Base-by-base conservation (phyloP, 768 basidiomycete genomes). In the Rhodotorula paludigena region DNA sequence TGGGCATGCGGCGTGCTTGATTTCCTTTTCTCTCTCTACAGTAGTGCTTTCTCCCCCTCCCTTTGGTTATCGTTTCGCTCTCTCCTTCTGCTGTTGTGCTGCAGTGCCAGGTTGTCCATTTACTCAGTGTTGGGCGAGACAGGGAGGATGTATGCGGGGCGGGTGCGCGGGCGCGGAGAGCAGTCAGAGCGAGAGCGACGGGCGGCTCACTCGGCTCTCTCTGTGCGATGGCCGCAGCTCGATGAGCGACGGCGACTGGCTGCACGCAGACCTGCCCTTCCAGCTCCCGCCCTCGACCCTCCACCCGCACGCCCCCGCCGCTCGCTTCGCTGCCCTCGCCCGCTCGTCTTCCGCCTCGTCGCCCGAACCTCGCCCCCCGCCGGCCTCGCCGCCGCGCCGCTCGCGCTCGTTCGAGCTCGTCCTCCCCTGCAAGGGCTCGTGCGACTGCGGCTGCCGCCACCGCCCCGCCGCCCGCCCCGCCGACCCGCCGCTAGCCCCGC, bases 241-340 rank as follows among this genome's bases (percentile, higher is more conserved):
- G n/a, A 48, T 42, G 42, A 42, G 42, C 42, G 42, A 42, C 20
- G 20, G n/a, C 41, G 41, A 2, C 16, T n/a, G 11, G 47, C 10
- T 48, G 25, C 28, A n/a, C 47, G 47, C 25, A 14, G 39, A 41
- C 28, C 41, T 57, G 18, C 55, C 55, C 18, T 57, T 57, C 55
- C 55, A 57, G 38, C 54, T 55, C 10, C 54, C 52, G 21, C 33
- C 52, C 33, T 53, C 47, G 47, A 48, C 25, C 47, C 21, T 12
- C 14, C 49, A 51, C 18, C 49, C 25, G 48, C 48, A 4, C 12
- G 32, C 32, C n/a, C 47, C 8, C 48, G 48, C 48, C 18, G 5
- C 45, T 20, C 15, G 6, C 45, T 20, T 25, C 45, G 45, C 42
- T 21, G 42, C 42, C n/a, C n/a, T 28, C 49, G 30, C 52, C 35